Evolutionary conservation across 2,329 filamentous ascomycete genomes (phyloP).

Genomic region (Cryphonectria radicalis): DNA sequence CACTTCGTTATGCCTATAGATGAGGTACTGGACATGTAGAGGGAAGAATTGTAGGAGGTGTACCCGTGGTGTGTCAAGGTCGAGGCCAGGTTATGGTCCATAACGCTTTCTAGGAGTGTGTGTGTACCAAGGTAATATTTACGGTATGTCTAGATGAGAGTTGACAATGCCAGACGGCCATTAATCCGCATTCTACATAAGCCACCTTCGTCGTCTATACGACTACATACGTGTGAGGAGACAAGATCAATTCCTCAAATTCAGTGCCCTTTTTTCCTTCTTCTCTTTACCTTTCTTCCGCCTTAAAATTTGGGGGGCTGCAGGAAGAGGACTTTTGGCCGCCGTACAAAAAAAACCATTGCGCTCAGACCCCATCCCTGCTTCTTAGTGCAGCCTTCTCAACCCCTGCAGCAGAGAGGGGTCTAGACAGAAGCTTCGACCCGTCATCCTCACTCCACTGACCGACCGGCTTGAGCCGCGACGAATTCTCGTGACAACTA

Average conservation of each 20-base stretch:
- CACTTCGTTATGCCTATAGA: too few relatives aligned
- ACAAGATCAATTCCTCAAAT: background rate
- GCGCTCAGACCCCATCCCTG: background rate
- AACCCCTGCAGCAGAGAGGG: background rate
- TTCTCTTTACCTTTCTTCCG: too few relatives aligned
- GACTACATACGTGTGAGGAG: background rate
- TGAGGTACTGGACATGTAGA: too few relatives aligned
- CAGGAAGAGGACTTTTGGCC: too few relatives aligned
- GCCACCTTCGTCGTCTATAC: too few relatives aligned
- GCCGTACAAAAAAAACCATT: background rate
- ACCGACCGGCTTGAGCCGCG: constrained; percentile 1
- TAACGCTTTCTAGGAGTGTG: too few relatives aligned
- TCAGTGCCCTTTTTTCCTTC: too few relatives aligned
- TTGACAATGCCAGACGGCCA: background rate
- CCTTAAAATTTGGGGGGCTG: too few relatives aligned
- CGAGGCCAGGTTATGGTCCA: too few relatives aligned
- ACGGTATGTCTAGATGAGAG: background rate
- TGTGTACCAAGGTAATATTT: background rate
- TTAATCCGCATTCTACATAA: background rate
- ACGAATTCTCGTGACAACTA: background rate
- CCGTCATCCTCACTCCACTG: background rate
- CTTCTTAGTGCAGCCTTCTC: background rate
- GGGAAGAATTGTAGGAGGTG: too few relatives aligned
- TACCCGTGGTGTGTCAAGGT: too few relatives aligned
- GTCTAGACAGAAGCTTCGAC: background rate